phyloP scores from a whole-genome alignment of 148 eudicot genomes.

The Amaranthus cruentus region DNA sequence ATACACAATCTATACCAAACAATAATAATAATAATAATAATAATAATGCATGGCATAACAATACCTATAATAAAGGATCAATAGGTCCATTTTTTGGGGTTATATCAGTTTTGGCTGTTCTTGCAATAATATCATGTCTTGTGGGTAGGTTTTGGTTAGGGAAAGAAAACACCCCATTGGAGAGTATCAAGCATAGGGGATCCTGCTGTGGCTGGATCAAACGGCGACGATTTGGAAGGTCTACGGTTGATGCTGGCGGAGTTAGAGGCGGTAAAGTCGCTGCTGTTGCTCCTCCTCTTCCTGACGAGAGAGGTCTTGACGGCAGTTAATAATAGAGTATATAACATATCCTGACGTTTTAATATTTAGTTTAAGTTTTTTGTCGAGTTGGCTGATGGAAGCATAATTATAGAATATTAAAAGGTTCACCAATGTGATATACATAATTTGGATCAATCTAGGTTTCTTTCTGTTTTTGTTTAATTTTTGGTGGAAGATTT shows the following conservation, averaged over 20 bases:
- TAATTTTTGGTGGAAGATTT: too few relatives aligned
- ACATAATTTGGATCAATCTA: background rate
- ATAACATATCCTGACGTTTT: too few relatives aligned
- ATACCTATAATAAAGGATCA: constrained; percentile 13
- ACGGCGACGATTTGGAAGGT: constrained; percentile 6
- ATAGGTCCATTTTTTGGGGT: constrained; percentile 32
- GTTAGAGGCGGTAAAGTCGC: constrained; percentile 18
- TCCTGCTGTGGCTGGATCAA: constrained; percentile 25
- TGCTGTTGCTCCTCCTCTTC: constrained; percentile 17
- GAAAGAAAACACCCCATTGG: constrained; percentile 29
- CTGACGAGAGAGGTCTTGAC: constrained; percentile 25
- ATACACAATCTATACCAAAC: constrained; percentile 17
- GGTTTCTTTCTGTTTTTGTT: background rate
- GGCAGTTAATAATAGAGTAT: background rate
- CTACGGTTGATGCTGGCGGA: constrained; percentile 8
- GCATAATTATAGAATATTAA: too few relatives aligned
- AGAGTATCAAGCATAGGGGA: constrained; percentile 26
- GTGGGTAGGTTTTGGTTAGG: constrained; percentile 28
- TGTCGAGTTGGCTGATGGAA: too few relatives aligned
- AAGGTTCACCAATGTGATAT: background rate
- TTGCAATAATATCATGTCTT: constrained; percentile 30
- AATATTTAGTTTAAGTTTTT: too few relatives aligned
- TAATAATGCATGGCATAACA: constrained; percentile 23
- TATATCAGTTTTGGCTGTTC: constrained; percentile 23
- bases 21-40: background rate